Evolutionary conservation across 345 rosid genomes (phyloP), one percentile per base, ranked within the genome.

Genomic region (Alliaria petiolata): DNA sequence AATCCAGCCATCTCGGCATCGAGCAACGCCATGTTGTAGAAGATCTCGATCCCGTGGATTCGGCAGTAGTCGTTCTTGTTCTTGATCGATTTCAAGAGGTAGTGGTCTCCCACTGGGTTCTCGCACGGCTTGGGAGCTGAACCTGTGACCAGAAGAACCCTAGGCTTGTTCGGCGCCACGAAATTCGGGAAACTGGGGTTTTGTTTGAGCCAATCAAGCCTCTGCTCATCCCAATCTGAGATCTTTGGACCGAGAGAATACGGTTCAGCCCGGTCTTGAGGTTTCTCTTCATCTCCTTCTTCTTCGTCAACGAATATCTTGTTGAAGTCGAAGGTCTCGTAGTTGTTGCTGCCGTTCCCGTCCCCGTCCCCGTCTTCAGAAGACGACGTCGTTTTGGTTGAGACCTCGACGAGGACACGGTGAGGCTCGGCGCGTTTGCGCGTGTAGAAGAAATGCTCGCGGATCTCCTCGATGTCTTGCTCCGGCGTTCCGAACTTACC

Each of bases 401-500:
- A 63, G 28, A 85, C 84, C 84, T 93, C 96, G 33, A 80, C 89
- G 52, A 84, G 90, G 49, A 86, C 88, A 65, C 96, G 92, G 69
- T 83, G 89, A 39, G 85, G 83, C 77, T 86, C 88, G 2, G 70
- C 84, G 56, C 74, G 88, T 68, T 83, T 84, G 45, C 89, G 83
- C 15, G 85, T 47, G 65, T 76, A 69, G 67, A 81, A 79, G 78
- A 93, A 80, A 73, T 85, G 97, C 42, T 82, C 85, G 12, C 88
- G 90, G 34, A 93, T 77, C 50, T 89, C 91, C 56, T 64, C 64
- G 50, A 91, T 81, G 64, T 93, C 97, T 78, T 93, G 85, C 79
- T 82, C 91, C 11, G 96, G 98, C 12, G 96, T 91, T 30, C 95
- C 96, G 60, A 86, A 91, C 61, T 89, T 89, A 8, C 96, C 97